phyloP scores from a whole-genome alignment of 2,329 filamentous ascomycete species.

The Ophiostoma himal-ulmi region DNA sequence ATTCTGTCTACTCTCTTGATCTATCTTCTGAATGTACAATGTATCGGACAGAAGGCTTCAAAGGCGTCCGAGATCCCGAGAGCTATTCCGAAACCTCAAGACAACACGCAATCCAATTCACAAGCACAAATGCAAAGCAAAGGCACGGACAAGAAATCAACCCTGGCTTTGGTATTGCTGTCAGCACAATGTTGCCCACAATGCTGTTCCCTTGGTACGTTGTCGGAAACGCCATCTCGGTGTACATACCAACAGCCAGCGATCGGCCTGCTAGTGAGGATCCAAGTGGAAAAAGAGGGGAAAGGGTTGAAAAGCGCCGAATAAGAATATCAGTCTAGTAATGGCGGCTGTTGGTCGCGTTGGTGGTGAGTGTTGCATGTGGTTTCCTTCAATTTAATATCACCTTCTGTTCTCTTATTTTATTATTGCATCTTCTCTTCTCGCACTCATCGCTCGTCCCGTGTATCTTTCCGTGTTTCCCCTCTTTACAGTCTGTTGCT shows the following conservation, averaged over 20 bases:
- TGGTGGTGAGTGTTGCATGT: neutral
- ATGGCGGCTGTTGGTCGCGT: neutral
- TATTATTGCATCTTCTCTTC: neutral
- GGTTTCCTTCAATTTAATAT: neutral
- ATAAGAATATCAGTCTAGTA: neutral
- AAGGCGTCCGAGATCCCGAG: neutral
- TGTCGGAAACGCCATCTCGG: neutral
- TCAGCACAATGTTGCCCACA: neutral
- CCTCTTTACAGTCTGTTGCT: neutral
- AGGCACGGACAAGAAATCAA: neutral
- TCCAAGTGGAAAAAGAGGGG: neutral
- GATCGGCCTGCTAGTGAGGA: neutral
- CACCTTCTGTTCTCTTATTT: neutral
- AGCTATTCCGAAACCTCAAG: neutral
- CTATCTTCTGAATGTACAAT: too few species aligned
- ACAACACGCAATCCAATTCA: neutral
- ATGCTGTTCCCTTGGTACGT: neutral
- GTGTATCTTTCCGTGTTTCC: neutral
- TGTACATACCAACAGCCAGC: neutral
- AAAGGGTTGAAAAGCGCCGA: neutral
- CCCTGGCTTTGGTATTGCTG: neutral
- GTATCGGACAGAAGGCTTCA: neutral
- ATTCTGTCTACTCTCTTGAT: too few species aligned
- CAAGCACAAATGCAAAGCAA: too few species aligned
- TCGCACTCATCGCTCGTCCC: neutral